Percentiles rank a stretch among this genome's conserved stretches.
These are phyloP conservation scores for Tillandsia fasciculata DNA, from an alignment of 176 grass and related monocot genomes.

Conservation along the genomic window DNA sequence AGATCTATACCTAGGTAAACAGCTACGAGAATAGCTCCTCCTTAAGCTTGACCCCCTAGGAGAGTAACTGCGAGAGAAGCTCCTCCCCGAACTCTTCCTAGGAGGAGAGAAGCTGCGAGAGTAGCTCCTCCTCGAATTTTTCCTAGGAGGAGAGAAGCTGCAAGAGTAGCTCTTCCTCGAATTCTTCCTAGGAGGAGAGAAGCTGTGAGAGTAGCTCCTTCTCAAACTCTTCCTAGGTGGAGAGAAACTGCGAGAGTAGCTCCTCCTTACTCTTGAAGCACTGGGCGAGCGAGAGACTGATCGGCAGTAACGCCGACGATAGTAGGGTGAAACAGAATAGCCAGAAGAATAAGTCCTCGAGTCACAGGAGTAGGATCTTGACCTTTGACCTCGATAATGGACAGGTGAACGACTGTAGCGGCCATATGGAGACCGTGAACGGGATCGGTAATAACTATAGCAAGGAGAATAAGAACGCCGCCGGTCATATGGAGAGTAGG, in stretches of 20 bases:
- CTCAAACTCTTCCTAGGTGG: neutral
- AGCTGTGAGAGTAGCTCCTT: no score
- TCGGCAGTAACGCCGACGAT: neutral
- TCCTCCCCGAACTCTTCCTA: neutral
- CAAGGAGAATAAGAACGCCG: slow-evolving; percentile 11
- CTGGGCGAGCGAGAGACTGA: slow-evolving; percentile 20
- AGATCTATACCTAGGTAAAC: slow-evolving; percentile 11
- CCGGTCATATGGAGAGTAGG: slow-evolving; percentile 19
- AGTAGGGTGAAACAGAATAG: slow-evolving; percentile 28
- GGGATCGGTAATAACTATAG: neutral
- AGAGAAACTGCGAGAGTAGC: neutral
- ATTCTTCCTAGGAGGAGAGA: no score
- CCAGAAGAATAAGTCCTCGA: slow-evolving; percentile 11
- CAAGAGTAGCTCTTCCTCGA: neutral
- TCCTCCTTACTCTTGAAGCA: neutral
- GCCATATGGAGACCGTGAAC: slow-evolving; percentile 12
- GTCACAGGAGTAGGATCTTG: slow-evolving; percentile 12
- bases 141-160: no score
- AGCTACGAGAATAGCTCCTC: slow-evolving; percentile 8
- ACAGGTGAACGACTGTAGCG: neutral
- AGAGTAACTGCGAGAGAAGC: slow-evolving; percentile 29
- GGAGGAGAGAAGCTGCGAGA: slow-evolving; percentile 28
- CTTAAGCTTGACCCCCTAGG: slow-evolving; percentile 7
- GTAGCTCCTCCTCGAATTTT: slow-evolving; percentile 16
- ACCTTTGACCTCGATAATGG: neutral